Base-by-base conservation (phyloP, 768 basidiomycete species). In the Leccinum longicurvipes region DNA sequence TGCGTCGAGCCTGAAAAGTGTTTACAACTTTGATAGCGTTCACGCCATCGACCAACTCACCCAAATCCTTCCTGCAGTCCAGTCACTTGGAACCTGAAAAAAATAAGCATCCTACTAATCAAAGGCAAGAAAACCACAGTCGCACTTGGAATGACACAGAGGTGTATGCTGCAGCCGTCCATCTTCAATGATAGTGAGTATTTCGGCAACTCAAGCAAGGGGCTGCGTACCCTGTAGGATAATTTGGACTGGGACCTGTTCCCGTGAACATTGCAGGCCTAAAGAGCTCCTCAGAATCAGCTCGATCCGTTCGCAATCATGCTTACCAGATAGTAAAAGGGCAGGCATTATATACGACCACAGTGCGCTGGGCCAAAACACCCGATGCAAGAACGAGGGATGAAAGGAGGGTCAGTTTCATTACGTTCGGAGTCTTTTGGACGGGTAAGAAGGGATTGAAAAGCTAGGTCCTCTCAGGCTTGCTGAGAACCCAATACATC, bases 21-120 rank as follows among this genome's bases (percentile, higher is more conserved):
- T 23, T 11, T 3, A 8, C 53, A 23, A 46, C 44, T 53, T 63
- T 28, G 46, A 48, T 17, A 34, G 9, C 12, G 17, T 34, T 9
- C 21, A 2, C 3, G 2, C 44, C 17, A 17, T 32, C n/a, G 9
- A 32, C 4, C 1, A 11, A 49, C 60, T 17, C 51, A 78, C 86
- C 89, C 86, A 77, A 53, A 83, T 86, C 49, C 86, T 78, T 23
- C 84, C 86, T 1, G 85, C 72, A 28, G 74, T 79, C 86, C 86
- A 88, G 63, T 81, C 76, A 60, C 83, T 76, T 12, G 85, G 85
- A 29, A 88, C 84, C 70, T 70, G 49, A 29, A 28, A 21, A 47
- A 10, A 11, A 48, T 48, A 31, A 31, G 31, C 21, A 32, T 21
- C 44, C 24, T 14, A 24, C 2, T n/a, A 17, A 51, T 29, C 27